These are phyloP conservation scores for Cymbidium sinense DNA, from an alignment of 106 monocot genomes.

Conservation along the genomic window DNA sequence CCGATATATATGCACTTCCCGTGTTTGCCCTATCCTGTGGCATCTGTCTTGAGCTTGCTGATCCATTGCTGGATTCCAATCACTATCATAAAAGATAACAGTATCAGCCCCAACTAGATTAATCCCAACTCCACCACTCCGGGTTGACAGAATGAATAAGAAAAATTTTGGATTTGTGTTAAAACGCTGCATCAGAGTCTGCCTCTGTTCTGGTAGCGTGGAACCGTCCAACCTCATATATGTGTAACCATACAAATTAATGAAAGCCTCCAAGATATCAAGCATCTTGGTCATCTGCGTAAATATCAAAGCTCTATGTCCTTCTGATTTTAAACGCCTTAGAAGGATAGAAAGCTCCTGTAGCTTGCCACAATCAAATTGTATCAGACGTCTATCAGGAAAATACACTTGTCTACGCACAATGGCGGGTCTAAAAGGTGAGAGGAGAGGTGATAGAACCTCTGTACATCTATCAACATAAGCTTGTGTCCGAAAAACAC, in stretches of 20 bases:
- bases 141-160: conserved; percentile 93
- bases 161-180: conserved; percentile 95
- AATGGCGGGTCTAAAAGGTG: conserved; percentile 78
- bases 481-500: conserved; percentile 41
- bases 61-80: conserved; percentile 99
- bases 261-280: conserved; percentile 92
- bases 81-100: conserved; percentile 99
- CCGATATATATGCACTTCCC: conserved; percentile 96
- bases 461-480: conserved; percentile 47
- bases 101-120: conserved; percentile 98
- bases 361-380: conserved; percentile 98
- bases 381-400: conserved; percentile 93
- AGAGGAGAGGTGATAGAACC: conserved; percentile 56
- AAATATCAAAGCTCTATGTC: conserved; percentile 93
- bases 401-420: conserved; percentile 96
- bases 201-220: conserved; percentile 94
- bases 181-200: conserved; percentile 96
- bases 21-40: conserved; percentile 95
- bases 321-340: conserved; percentile 76
- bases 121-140: conserved; percentile 98
- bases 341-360: conserved; percentile 81
- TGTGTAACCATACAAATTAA: conserved; percentile 98
- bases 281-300: conserved; percentile 99
- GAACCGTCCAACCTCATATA: conserved; percentile 98
- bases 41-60: conserved; percentile 99